Conservation (phyloP, 169 alveolate genomes). For the Perkinsus olseni region DNA sequence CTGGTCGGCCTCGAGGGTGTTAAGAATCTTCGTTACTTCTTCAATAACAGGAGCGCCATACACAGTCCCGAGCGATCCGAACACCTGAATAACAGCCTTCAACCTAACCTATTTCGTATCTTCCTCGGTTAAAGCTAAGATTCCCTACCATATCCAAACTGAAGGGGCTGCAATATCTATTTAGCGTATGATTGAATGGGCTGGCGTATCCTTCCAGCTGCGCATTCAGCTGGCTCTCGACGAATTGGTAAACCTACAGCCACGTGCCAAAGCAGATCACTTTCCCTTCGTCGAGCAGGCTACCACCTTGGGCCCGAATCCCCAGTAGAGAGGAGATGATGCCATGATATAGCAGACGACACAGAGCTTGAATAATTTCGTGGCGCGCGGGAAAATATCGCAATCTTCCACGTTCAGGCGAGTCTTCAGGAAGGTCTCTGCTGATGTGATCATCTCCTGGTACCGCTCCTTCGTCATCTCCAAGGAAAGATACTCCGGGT, state of each 20-base stretch:
- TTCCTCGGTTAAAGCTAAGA: background rate
- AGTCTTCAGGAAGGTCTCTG: background rate
- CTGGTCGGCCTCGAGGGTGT: background rate
- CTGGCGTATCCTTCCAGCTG: constrained; percentile 6
- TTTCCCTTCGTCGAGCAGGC: background rate
- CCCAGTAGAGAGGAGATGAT: background rate
- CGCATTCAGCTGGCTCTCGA: background rate
- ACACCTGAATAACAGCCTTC: background rate
- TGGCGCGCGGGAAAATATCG: background rate
- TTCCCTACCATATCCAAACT: background rate
- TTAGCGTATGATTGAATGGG: constrained; percentile 3
- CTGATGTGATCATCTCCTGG: background rate
- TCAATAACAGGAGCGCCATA: background rate
- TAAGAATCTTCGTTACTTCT: background rate
- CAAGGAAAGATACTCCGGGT: background rate
- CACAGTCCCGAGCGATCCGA: background rate
- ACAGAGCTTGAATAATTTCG: background rate
- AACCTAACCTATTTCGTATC: too few species aligned
- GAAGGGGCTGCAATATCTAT: background rate
- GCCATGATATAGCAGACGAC: background rate
- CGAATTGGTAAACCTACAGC: background rate
- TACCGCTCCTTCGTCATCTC: background rate
- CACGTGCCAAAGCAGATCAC: background rate
- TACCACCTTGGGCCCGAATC: constrained; percentile 10
- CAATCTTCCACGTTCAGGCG: background rate